Evolutionary conservation across 1,139 yeast species (phyloP).

Genomic region (Nakaseomyces uthaithaninus): DNA sequence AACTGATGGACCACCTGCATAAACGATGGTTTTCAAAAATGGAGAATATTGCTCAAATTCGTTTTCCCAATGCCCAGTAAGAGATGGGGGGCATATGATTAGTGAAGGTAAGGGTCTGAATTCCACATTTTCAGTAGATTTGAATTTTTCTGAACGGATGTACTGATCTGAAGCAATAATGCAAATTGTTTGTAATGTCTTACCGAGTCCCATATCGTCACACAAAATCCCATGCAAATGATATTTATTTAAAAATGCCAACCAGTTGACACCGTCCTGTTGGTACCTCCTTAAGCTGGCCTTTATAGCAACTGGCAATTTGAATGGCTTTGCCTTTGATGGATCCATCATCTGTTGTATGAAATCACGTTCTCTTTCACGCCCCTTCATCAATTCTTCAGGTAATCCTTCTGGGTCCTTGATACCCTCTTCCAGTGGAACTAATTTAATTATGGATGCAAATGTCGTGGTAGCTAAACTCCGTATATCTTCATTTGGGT

Average conservation of each 20-base stretch:
- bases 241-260: conserved; percentile 88
- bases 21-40: conserved; percentile 69
- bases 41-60: conserved; percentile 90
- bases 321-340: conserved; percentile 80
- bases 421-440: conserved; percentile 95
- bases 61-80: conserved; percentile 98
- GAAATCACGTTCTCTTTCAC: conserved; percentile 90
- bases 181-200: conserved; percentile 93
- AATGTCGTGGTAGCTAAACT: conserved; percentile 89
- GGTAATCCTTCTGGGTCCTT: conserved; percentile 96
- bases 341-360: conserved; percentile 98
- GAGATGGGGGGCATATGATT: conserved; percentile 91
- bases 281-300: conserved; percentile 93
- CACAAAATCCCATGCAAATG: conserved; percentile 94
- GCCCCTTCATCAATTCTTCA: conserved; percentile 68
- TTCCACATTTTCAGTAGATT: conserved; percentile 54
- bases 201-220: conserved; percentile 99
- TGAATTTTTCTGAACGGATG: conserved; percentile 63
- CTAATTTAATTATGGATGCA: conserved; percentile 90
- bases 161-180: conserved; percentile 95
- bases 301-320: conserved; percentile 81
- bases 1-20: conserved; percentile 86
- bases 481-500: conserved; percentile 82
- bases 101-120: conserved; percentile 72
- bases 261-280: conserved; percentile 98